Conservation (phyloP, 2,329 filamentous ascomycete genomes). For the Fragosphaeria purpurea region DNA sequence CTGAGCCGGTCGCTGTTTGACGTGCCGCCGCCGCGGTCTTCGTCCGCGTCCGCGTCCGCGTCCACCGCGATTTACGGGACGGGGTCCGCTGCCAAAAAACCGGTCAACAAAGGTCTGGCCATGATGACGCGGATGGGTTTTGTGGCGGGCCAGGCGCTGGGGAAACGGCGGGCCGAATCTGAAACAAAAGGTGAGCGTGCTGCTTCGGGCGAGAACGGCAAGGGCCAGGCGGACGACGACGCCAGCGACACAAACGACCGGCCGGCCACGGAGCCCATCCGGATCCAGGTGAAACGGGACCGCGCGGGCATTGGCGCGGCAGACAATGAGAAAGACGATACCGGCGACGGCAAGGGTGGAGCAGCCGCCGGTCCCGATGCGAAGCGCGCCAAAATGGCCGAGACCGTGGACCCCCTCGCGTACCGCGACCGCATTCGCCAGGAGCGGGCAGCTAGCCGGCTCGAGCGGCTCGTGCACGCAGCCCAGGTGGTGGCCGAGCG, state of each 20-base stretch:
- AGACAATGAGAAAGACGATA: constrained; percentile 69
- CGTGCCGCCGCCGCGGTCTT: constrained; percentile 21
- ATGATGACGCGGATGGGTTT: constrained; percentile 99
- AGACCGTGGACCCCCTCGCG: constrained; percentile 53
- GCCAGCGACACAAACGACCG: not conserved
- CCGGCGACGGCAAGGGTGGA: constrained; percentile 21
- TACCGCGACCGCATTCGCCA: constrained; percentile 62
- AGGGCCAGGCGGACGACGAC: not conserved
- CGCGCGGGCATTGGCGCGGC: constrained; percentile 76
- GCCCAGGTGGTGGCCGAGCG: constrained; percentile 78
- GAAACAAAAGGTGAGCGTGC: too few species aligned
- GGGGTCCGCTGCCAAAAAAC: not conserved
- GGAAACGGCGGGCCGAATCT: constrained; percentile 29
- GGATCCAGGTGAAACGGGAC: constrained; percentile 66
- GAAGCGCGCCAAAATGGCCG: constrained; percentile 27
- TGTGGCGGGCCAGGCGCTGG: constrained; percentile 62
- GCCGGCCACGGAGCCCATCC: constrained; percentile 56
- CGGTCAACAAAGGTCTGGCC: constrained; percentile 71
- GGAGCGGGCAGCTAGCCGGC: constrained; percentile 58
- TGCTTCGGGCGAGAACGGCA: not conserved
- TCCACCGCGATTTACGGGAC: constrained; percentile 9
- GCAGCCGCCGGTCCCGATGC: constrained; percentile 33
- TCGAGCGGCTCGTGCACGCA: constrained; percentile 60
- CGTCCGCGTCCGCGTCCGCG: constrained; percentile 10
- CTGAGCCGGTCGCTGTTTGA: constrained; percentile 61